A percentile compares a stretch with the other conserved stretches of the same genome.
Conservation (phyloP, 768 basidiomycete genomes). For the Lentinus brumalis region DNA sequence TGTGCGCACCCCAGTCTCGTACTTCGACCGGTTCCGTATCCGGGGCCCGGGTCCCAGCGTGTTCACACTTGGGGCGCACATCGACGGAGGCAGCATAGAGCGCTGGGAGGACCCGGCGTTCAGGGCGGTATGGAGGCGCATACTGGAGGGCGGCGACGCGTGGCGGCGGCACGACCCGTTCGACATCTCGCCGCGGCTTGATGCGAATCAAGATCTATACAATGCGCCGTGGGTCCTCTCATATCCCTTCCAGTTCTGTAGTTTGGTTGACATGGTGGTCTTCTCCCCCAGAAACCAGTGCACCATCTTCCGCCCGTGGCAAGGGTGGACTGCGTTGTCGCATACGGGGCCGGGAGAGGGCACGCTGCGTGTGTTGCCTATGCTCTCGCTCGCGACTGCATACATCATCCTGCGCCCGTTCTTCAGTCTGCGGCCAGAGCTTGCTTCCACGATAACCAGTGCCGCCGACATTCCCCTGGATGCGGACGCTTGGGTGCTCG, state of each 20-base stretch:
- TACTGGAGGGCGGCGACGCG: constrained; percentile 45
- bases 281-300: constrained; percentile 22
- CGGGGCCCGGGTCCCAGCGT: constrained; percentile 68
- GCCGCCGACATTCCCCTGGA: constrained; percentile 20
- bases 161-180: constrained; percentile 70
- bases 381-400: constrained; percentile 63
- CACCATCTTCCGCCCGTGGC: constrained; percentile 50
- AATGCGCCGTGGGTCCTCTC: constrained; percentile 51
- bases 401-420: constrained; percentile 78
- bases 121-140: constrained; percentile 56
- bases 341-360: constrained; percentile 65
- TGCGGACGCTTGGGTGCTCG: constrained; percentile 30
- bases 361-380: constrained; percentile 67
- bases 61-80: constrained; percentile 68
- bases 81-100: constrained; percentile 72
- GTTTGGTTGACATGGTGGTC: neutral
- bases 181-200: constrained; percentile 55
- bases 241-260: neutral
- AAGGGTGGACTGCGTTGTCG: constrained; percentile 56
- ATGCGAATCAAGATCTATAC: constrained; percentile 67
- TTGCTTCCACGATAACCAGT: constrained; percentile 17
- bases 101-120: constrained; percentile 68
- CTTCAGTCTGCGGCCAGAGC: constrained; percentile 53
- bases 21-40: constrained; percentile 76
- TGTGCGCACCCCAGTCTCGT: constrained; percentile 64